These are phyloP conservation scores for Podaxis mareebaensis DNA, from an alignment of 768 basidiomycete species.

Conservation along the genomic window DNA sequence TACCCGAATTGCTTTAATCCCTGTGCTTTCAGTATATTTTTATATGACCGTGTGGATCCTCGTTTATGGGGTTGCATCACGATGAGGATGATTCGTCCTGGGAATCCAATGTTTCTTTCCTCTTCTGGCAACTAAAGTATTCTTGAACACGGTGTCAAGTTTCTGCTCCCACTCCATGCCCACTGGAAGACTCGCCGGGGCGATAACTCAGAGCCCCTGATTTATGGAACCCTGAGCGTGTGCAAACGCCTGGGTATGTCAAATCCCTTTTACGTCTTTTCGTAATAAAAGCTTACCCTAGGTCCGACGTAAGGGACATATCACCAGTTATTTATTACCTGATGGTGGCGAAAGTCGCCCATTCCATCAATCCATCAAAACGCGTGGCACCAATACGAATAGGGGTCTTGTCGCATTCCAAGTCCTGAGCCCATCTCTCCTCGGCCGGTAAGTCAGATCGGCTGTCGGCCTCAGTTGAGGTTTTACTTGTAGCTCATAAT, in stretches of 20 bases:
- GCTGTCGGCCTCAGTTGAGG: no score
- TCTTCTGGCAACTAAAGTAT: not conserved
- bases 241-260: not conserved
- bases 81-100: not conserved
- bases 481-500: no score
- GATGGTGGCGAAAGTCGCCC: not conserved
- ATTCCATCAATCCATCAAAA: not conserved
- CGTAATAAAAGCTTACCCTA: not conserved
- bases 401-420: not conserved
- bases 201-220: not conserved
- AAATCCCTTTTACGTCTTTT: not conserved
- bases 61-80: constrained; percentile 2
- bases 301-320: not conserved
- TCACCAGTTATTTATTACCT: not conserved
- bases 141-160: not conserved
- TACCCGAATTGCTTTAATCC: not conserved
- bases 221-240: not conserved
- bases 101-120: not conserved
- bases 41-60: constrained; percentile 12
- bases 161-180: not conserved
- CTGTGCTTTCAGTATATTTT: not conserved
- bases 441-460: no score
- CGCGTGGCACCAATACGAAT: not conserved
- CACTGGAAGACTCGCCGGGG: not conserved
- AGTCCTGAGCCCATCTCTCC: not conserved